Base-by-base conservation (phyloP, 129 eudicot genomes). In the Pittosporum tobira region DNA sequence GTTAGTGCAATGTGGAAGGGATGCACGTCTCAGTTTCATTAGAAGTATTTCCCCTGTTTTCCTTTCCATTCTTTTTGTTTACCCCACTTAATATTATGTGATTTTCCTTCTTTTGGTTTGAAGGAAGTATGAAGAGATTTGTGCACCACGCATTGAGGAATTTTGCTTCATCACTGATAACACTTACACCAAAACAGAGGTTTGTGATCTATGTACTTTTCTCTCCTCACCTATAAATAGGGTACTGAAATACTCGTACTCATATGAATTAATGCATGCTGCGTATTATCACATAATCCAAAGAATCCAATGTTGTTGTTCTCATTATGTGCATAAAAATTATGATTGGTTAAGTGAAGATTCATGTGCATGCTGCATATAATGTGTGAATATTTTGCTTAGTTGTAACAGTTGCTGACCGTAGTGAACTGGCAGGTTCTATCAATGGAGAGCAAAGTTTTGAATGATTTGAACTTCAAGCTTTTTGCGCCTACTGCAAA, bases 61-160 rank as follows among this genome's bases (percentile, higher is more conserved):
- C 15, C 6, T 43, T 43, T 60, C 21, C 8, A 36, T 36, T 20
- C 15, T 18, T 18, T 57, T 14, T 15, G 22, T 20, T 15, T 36
- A 36, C 13, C 20, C 18, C 19, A 13, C 31, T 49, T 49, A n/a
- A n/a, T n/a, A 12, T 37, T 15, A 22, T 23, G 30, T 4, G 26
- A 22, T 14, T 24, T 49, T 49, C 45, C 54, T 62, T 24, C 31
- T 47, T 51, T 15, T 68, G 51, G 51, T 24, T 69, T 65, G 26
- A 55, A 86, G 95, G 69, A 86, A 86, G 66, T 82, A 82, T 26
- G 95, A 86, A 82, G 95, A 86, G 69, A 74, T 67, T 36, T 59
- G 73, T 70, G 84, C 84, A 22, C 95, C 91, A 12, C 69, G 76
- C 11, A 68, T 79, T 15, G 95, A 82, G 59, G 91, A 82, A 51